Percentiles rank a stretch among this genome's conserved stretches.
phyloP scores from a whole-genome alignment of 2,329 filamentous ascomycete species.

The Stachybotrys echinatus region DNA sequence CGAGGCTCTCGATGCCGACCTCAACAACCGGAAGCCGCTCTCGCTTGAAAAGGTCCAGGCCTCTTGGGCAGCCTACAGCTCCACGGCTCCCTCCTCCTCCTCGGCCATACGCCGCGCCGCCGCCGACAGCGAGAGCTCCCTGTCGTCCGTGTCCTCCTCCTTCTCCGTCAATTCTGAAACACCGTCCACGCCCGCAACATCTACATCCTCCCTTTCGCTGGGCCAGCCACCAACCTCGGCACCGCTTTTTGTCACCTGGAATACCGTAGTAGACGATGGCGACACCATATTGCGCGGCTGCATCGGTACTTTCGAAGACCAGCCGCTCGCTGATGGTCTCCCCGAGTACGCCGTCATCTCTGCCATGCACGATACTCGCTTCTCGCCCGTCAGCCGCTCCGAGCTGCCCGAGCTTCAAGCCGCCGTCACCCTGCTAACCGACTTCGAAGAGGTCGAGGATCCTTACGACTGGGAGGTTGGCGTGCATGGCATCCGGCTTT shows the following conservation, averaged over 20 bases:
- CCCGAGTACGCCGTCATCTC: conserved; percentile 79
- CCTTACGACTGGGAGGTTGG: conserved; percentile 84
- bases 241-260: conserved; percentile 94
- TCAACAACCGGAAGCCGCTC: conserved; percentile 64
- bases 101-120: conserved; percentile 35
- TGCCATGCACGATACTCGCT: conserved; percentile 59
- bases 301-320: conserved; percentile 87
- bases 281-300: conserved; percentile 73
- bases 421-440: conserved; percentile 74
- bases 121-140: conserved; percentile 21
- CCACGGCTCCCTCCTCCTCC: conserved; percentile 30
- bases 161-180: conserved; percentile 31
- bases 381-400: conserved; percentile 45
- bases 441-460: conserved; percentile 72
- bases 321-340: conserved; percentile 68
- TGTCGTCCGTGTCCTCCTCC: conserved; percentile 32
- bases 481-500: conserved; percentile 80
- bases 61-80: conserved; percentile 43
- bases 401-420: conserved; percentile 58
- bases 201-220: conserved; percentile 32
- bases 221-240: conserved; percentile 38
- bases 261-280: conserved; percentile 49
- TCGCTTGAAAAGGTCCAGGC: conserved; percentile 64
- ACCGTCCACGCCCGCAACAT: conserved; percentile 40
- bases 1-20: conserved; percentile 73